Evolutionary conservation across 768 basidiomycete species (phyloP), one percentile per base, ranked within the genome.

Genomic region (Xerocomellus dryophilus): DNA sequence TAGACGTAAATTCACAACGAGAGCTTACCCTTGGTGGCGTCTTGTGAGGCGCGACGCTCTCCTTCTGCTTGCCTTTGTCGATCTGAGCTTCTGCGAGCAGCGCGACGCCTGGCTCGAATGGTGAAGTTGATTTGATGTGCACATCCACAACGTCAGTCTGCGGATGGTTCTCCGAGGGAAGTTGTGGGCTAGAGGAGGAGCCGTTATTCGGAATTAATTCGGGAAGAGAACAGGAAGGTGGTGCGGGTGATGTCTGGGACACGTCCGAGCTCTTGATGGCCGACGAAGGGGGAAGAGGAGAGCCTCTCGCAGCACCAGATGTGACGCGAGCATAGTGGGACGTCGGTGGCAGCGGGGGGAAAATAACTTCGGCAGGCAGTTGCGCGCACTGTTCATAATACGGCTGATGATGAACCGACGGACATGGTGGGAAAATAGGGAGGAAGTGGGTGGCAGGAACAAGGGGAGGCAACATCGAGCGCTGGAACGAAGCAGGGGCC

Each of bases 151-250:
- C n/a, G 31, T 63, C 51, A n/a, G 58, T 59, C 43, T 61, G 60
- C 2, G 47, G 44, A 27, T 66, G 51, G 20, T 69, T 65, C 3
- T 73, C 59, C 2, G 68, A 71, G 23, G 61, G 66, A 23, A 71
- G 66, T 14, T 79, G 79, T 2, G 85, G 84, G 61, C 85, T 88
- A 10, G 85, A 88, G 3, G 85, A 88, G 1, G 86, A 85, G 59
- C 78, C 82, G 38, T 73, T 66, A 62, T 82, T 82, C 0, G 85
- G 82, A 9, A 80, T 82, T 29, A 88, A 77, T 45, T 78, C 81
- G n/a, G 88, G 86, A 42, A 86, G 61, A 10, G 78, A 73, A 14
- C 74, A 73, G 38, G 75, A 71, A 7, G 68, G 69, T 23, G 71
- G 66, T 15, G 59, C 57, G 2, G 68, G 64, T 10, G 71, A 67